Evolutionary conservation across 225 moss, liverwort and hornwort genomes (phyloP).

Genomic region (Lunularia cruciata): DNA sequence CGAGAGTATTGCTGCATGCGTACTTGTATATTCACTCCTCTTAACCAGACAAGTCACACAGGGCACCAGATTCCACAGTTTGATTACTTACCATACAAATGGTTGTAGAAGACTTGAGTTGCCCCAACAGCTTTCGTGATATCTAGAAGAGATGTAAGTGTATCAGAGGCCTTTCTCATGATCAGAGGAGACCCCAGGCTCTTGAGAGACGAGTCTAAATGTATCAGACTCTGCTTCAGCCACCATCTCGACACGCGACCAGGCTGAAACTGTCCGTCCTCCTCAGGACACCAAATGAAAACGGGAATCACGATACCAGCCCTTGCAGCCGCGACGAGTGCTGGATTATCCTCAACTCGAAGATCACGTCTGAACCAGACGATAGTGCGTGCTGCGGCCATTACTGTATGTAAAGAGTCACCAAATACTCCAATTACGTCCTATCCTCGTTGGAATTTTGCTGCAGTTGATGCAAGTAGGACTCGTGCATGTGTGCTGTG

Average conservation of each 20-base stretch:
- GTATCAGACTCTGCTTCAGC: conserved; percentile 87
- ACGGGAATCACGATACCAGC: conserved; percentile 86
- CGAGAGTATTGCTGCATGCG: too few relatives aligned
- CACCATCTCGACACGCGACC: conserved; percentile 99
- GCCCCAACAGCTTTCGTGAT: conserved; percentile 76
- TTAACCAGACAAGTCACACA: too few relatives aligned
- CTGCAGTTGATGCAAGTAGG: conserved; percentile 10
- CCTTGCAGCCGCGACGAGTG: conserved; percentile 90
- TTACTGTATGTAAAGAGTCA: conserved; percentile 11
- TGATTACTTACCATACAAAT: conserved; percentile 85
- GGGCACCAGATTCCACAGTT: too few relatives aligned
- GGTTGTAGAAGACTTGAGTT: conserved; percentile 92
- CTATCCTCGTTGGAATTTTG: not conserved
- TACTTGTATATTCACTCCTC: too few relatives aligned
- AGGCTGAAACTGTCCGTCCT: conserved; percentile 96
- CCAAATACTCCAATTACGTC: not conserved
- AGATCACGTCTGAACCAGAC: conserved; percentile 99
- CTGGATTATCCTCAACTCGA: conserved; percentile 92
- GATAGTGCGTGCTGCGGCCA: conserved; percentile 65
- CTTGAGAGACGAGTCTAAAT: conserved; percentile 72
- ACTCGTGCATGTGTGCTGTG: conserved; percentile 9
- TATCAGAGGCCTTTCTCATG: conserved; percentile 68
- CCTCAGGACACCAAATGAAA: conserved; percentile 89
- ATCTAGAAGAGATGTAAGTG: conserved; percentile 72
- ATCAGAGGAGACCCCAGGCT: conserved; percentile 80